Base-by-base conservation (phyloP, 2,329 filamentous ascomycete species). In the Zarea fungicola region DNA sequence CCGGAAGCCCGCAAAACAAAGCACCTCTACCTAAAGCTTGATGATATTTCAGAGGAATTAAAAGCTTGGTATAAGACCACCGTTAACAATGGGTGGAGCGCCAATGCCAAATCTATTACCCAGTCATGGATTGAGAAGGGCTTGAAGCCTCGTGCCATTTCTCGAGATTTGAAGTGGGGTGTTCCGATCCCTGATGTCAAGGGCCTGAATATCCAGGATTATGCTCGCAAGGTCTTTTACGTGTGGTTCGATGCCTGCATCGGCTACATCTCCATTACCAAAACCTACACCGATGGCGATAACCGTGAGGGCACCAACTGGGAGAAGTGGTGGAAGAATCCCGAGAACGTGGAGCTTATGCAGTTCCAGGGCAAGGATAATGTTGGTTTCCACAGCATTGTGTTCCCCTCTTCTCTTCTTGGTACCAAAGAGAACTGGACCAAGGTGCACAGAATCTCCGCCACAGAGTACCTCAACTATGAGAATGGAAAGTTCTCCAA, bases 161-260 rank as follows among this genome's bases (percentile, higher is more conserved):
- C 92, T 11, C 77, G 92, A 65, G 92, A 97, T 72, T 74, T 96
- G 52, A 91, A 87, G 65, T 96, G 92, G 92, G 92, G 92, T 62
- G 77, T 80, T 14, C 76, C 76, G 4, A 76, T 81, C 40, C 77
- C 74, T 28, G 63, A 62, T 40, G 66, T 76, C 23, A 66, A 73
- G 11, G 74, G 73, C 14, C 52, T 83, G 37, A 76, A 73, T 4
- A 69, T 77, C 4, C 73, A 76, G 48, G 76, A 74, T 22, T 83
- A 79, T 56, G 70, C 71, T 37, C 70, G 73, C 55, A 82, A 82
- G 73, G 92, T 96, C 53, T 83, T 96, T 56, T 96, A 96, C 62
- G 90, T 96, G 52, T 88, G 85, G 89, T 89, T 96, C 63, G 89
- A 95, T 64, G 89, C 89, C 48, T 93, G 88, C 67, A 93, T 96